phyloP scores from a whole-genome alignment of 2,329 filamentous ascomycete genomes.

The Cryphonectria parasitica region DNA sequence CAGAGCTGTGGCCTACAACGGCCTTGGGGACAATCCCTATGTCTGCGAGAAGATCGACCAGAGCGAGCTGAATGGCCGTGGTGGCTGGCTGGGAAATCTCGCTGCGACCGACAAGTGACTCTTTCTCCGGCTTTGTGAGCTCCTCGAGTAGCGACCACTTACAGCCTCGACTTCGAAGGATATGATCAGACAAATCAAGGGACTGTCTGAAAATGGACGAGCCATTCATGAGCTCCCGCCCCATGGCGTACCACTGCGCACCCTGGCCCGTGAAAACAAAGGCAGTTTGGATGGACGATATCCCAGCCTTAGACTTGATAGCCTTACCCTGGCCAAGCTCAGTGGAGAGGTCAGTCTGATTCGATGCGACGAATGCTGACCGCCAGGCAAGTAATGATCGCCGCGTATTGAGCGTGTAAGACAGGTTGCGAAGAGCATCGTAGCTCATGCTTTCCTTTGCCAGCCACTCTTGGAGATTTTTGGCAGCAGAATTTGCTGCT shows the following conservation, averaged over 20 bases:
- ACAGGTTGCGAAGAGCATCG: constrained; percentile 27
- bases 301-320: background rate
- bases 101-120: constrained; percentile 22
- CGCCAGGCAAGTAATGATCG: constrained; percentile 36
- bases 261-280: constrained; percentile 43
- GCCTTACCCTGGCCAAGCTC: constrained; percentile 4
- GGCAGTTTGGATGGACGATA: constrained; percentile 7
- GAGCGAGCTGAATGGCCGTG: constrained; percentile 44
- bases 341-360: background rate
- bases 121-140: constrained; percentile 12
- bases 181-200: background rate
- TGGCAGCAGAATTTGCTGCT: background rate
- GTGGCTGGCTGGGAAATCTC: constrained; percentile 34
- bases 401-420: constrained; percentile 34
- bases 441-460: background rate
- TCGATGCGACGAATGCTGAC: constrained; percentile 32
- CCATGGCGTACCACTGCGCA: constrained; percentile 39
- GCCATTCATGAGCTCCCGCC: constrained; percentile 17
- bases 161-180: constrained; percentile 4
- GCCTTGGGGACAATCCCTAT: constrained; percentile 33
- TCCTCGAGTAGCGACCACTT: constrained; percentile 13
- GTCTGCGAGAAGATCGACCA: constrained; percentile 40
- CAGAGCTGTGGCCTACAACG: constrained; percentile 37
- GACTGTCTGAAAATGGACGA: background rate
- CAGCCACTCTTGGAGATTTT: constrained; percentile 5